Percentiles rank a stretch among this genome's conserved stretches.
Evolutionary conservation across 208 protist species (phyloP).

Genomic region (Leishmania aethiopica): DNA sequence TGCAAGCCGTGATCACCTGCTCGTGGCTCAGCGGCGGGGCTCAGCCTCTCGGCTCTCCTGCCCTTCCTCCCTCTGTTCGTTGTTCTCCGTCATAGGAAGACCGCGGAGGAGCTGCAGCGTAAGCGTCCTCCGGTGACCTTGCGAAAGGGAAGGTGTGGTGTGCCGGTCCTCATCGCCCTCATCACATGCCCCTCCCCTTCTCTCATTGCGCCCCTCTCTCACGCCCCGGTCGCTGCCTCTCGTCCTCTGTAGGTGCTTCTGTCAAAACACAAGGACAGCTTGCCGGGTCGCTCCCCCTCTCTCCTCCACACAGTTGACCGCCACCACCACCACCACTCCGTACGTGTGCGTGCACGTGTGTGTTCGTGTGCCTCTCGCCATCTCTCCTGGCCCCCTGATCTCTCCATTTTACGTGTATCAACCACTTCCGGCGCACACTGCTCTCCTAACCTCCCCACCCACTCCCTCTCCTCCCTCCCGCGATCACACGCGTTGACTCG

Average conservation of each 20-base stretch:
- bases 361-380: background rate
- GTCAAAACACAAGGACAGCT: background rate
- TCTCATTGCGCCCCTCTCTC: background rate
- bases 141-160: background rate
- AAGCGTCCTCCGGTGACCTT: background rate
- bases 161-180: background rate
- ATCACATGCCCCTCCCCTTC: background rate
- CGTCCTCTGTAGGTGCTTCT: background rate
- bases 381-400: background rate
- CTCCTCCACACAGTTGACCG: background rate
- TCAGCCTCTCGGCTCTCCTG: background rate
- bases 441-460: background rate
- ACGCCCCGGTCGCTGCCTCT: background rate
- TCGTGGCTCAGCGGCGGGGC: background rate
- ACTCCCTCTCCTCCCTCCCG: background rate
- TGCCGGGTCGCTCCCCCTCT: background rate
- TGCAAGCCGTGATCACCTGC: background rate
- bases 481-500: background rate
- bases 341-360: constrained; percentile 9
- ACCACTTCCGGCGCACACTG: background rate
- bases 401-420: background rate
- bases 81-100: background rate
- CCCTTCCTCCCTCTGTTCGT: background rate
- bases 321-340: background rate
- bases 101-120: background rate